Evolutionary conservation across 139 green algal species (phyloP), one percentile per base, ranked within the genome.

Genomic region (Chlorella sp.): DNA sequence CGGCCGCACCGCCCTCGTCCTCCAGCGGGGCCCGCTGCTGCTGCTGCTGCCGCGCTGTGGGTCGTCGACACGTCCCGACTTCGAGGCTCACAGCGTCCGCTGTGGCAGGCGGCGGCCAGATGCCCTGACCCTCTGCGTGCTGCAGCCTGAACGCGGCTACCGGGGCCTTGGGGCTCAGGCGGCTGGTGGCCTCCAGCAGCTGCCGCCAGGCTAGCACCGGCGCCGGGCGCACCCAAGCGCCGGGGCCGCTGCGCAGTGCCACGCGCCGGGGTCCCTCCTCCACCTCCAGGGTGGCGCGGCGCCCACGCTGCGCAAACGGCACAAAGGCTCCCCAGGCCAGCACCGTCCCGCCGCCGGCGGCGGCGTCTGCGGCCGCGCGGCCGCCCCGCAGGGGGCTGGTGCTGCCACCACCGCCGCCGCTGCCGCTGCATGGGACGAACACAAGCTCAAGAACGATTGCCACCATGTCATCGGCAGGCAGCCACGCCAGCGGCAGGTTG

Each of bases 381-480:
- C n/a, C n/a, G 31, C 40, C 23, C 29, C 29, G 7, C 31, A 29
- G 33, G 14, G 31, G 14, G 33, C 9, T 23, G 33, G 14, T 27
- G 35, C 35, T 48, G 31, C 33, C 11, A 8, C 8, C 36, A 29
- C 9, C 38, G 23, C 23, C 63, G 31, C 36, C 38, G 31, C 31
- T 29, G 27, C 23, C 36, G n/a, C 14, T 4, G 17, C 21, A 27
- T 43, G 29, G 5, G n/a, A 60, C 6, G 14, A 77, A 60, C 71
- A 90, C 29, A 43, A 93, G 76, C 82, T 93, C 87, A 31, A 91
- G 36, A 42, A 91, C 82, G 29, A 91, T 71, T 38, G 81, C 79
- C 12, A 89, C 80, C 17, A 84, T 31, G 41, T 79, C 72, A 59
- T 93, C 88, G 2, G 59, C 77, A 55, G 86, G 86, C 38, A 93